These are phyloP conservation scores for Westerdykella ornata DNA, from an alignment of 2,329 filamentous ascomycete species.

Conservation along the genomic window DNA sequence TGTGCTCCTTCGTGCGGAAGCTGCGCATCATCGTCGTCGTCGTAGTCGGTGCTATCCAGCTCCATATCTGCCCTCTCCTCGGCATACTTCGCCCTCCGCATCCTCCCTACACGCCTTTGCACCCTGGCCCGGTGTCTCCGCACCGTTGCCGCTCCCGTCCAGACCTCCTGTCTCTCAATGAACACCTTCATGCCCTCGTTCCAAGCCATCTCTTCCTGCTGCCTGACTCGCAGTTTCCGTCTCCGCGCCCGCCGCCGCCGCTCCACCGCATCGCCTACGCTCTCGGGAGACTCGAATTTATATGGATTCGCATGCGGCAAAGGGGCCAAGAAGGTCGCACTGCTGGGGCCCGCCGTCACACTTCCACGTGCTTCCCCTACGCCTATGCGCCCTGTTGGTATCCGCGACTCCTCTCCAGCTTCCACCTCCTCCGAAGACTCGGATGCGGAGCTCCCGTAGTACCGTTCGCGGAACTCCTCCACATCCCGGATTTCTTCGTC, in stretches of 20 bases:
- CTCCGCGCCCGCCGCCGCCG: conserved; percentile 28
- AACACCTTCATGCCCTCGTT: conserved; percentile 80
- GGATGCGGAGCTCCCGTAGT: conserved; percentile 33
- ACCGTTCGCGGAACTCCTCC: conserved; percentile 39
- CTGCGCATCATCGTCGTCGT: not conserved
- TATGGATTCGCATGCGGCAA: conserved; percentile 21
- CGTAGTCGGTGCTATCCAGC: no score
- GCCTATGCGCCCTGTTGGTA: not conserved
- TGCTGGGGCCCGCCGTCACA: not conserved
- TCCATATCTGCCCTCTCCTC: no score
- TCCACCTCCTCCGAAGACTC: conserved; percentile 24
- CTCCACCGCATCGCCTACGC: conserved; percentile 36
- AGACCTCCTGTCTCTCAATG: conserved; percentile 67
- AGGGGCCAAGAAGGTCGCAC: conserved; percentile 1
- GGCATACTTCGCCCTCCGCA: conserved; percentile 8
- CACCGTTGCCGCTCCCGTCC: conserved; percentile 64
- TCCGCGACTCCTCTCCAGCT: not conserved
- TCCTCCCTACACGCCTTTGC: conserved; percentile 7
- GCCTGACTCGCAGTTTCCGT: conserved; percentile 30
- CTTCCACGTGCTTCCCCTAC: not conserved
- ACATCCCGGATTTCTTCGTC: conserved; percentile 30
- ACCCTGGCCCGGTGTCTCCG: conserved; percentile 31
- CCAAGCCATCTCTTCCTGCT: conserved; percentile 51
- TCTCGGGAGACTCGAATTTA: conserved; percentile 43
- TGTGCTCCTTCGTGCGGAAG: not conserved